Percentiles rank a stretch among this genome's conserved stretches.
phyloP scores from a whole-genome alignment of 805 yeast genomes.

The Ogataea nitratoaversa region DNA sequence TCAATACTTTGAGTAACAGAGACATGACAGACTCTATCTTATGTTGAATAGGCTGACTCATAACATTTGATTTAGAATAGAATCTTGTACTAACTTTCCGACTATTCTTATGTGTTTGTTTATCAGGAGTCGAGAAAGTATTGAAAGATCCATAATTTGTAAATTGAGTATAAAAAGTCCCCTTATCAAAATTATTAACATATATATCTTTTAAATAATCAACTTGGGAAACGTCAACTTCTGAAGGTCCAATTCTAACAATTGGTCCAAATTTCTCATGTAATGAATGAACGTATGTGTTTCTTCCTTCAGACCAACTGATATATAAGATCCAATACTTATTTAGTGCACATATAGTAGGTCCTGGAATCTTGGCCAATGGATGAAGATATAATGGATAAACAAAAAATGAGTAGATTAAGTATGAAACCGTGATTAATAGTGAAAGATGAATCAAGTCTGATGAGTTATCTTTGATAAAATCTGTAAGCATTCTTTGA shows the following conservation, averaged over 20 bases:
- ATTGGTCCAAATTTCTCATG: slow-evolving; percentile 60
- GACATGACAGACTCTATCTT: slow-evolving; percentile 33
- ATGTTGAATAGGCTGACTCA: slow-evolving; percentile 28
- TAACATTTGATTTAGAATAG: slow-evolving; percentile 42
- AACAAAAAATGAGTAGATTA: slow-evolving; percentile 22
- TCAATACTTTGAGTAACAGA: slow-evolving; percentile 24
- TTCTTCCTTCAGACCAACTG: slow-evolving; percentile 46
- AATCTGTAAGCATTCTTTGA: slow-evolving; percentile 8
- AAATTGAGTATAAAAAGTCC: slow-evolving; percentile 56
- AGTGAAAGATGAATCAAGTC: slow-evolving; percentile 7
- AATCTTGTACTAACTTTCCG: slow-evolving; percentile 38
- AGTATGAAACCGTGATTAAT: slow-evolving; percentile 5
- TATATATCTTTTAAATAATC: slow-evolving; percentile 53
- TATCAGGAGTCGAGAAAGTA: slow-evolving; percentile 53
- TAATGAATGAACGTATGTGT: slow-evolving; percentile 41
- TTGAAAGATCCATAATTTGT: slow-evolving; percentile 53
- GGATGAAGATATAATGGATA: slow-evolving; percentile 49
- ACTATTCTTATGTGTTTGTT: slow-evolving; percentile 41
- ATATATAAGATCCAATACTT: slow-evolving; percentile 37
- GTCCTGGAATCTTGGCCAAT: slow-evolving; percentile 54
- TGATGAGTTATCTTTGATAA: slow-evolving; percentile 1
- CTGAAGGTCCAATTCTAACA: slow-evolving; percentile 57
- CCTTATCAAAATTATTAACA: slow-evolving; percentile 51
- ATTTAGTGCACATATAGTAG: slow-evolving; percentile 45
- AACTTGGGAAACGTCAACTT: slow-evolving; percentile 52